Conservation (phyloP, 2,329 filamentous ascomycete species). For the Sporothrix euskadiensis region DNA sequence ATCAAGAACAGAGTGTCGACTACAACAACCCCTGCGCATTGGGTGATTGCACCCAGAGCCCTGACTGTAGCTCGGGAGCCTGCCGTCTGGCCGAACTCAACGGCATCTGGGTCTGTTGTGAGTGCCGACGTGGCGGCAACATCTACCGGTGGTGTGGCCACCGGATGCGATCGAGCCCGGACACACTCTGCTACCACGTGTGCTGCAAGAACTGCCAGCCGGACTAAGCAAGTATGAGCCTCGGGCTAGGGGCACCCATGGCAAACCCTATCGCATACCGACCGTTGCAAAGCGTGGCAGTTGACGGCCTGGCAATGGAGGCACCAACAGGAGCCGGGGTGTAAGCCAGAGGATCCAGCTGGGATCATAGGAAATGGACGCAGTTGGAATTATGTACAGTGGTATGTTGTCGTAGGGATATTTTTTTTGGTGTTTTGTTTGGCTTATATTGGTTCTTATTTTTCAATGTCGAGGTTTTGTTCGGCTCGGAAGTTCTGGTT, state of each 20-base stretch:
- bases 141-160: conserved; percentile 49
- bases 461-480: background rate
- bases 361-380: background rate
- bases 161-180: conserved; percentile 48
- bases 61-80: conserved; percentile 49
- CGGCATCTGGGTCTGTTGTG: conserved; percentile 53
- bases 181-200: conserved; percentile 55
- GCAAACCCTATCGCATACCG: background rate
- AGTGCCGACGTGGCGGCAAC: conserved; percentile 51
- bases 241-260: background rate
- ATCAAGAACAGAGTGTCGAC: conserved; percentile 40
- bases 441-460: background rate
- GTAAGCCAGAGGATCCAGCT: background rate
- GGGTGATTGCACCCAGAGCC: conserved; percentile 49
- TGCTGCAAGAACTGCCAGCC: conserved; percentile 49
- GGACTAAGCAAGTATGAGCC: conserved; percentile 35
- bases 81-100: conserved; percentile 53
- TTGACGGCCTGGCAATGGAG: background rate
- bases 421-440: background rate
- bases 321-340: background rate
- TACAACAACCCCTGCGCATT: conserved; percentile 48
- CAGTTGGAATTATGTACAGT: background rate
- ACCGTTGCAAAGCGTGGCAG: background rate
- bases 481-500: background rate
- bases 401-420: background rate